Conservation (phyloP, 306 rosid species). For the Ceratonia siliqua region DNA sequence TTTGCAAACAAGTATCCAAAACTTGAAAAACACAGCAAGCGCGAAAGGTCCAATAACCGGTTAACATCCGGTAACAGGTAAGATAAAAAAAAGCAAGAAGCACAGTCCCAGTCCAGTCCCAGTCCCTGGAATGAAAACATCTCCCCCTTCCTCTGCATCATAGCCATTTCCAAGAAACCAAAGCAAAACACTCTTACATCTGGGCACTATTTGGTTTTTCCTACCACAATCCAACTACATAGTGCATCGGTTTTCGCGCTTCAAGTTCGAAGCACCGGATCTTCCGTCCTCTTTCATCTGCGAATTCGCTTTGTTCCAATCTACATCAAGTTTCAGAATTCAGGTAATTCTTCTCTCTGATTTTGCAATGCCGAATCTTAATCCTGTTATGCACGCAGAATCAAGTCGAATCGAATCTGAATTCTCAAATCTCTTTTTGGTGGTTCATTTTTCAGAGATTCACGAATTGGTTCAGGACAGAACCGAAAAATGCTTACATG, state of each 20-base stretch:
- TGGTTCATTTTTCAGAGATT: conserved; percentile 4
- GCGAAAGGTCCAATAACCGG: conserved; percentile 25
- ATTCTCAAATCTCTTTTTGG: not conserved
- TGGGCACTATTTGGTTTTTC: too few species aligned
- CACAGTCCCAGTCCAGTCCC: conserved; percentile 29
- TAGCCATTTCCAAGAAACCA: conserved; percentile 36
- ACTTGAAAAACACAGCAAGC: conserved; percentile 10
- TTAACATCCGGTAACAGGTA: conserved; percentile 52
- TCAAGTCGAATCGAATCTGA: not conserved
- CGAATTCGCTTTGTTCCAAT: not conserved
- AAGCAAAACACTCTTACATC: conserved; percentile 20
- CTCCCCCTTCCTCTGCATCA: conserved; percentile 38
- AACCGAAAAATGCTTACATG: conserved; percentile 74
- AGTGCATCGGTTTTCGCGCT: conserved; percentile 31
- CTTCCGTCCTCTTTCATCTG: not conserved
- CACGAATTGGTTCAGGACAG: not conserved
- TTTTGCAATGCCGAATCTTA: conserved; percentile 13
- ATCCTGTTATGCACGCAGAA: not conserved
- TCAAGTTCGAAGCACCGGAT: not conserved
- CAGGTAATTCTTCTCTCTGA: not conserved
- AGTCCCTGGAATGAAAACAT: conserved; percentile 12
- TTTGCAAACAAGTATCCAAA: conserved; percentile 29
- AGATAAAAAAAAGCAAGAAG: conserved; percentile 10
- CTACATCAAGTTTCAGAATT: not conserved
- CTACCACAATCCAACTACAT: not conserved